Base-by-base conservation (phyloP, 768 basidiomycete genomes). In the Psilocybe azurescens region DNA sequence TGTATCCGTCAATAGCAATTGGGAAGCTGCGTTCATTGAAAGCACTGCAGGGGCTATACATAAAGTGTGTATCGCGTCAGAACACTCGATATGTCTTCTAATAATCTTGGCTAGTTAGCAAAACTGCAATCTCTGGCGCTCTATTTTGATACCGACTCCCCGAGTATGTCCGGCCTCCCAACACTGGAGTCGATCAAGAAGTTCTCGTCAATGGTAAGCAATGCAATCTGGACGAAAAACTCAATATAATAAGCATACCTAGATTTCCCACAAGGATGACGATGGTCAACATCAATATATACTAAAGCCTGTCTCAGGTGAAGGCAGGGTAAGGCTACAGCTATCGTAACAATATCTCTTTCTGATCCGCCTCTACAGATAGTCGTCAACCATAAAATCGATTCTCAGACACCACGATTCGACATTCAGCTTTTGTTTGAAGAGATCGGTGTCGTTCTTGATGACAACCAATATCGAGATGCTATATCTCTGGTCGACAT, bases 71-170 rank as follows among this genome's bases (percentile, higher is more conserved):
- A 32, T 30, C 5, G 44, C 36, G n/a, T 10, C 9, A 9, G n/a
- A 20, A 14, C 18, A n/a, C 33, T 29, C 24, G 14, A 20, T n/a
- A 9, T 20, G 14, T 5, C 20, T 18, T 30, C 28, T 67, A 32
- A 68, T 50, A 14, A 46, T 59, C 20, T 55, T 50, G n/a, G 36
- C 20, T 65, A 96, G 94, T 80, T 99, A 38, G 93, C 93, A 28
- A 91, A 89, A 63, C 77, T 99, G 39, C 83, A 90, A 73, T 97
- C 93, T 3, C 80, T 99, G 55, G 91, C 95, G 1, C 75, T 95
- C 2, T 99, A 99, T 73, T 98, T 98, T 68, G 93, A 99, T 73
- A 98, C 97, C 0, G 96, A 99, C 72, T 86, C 92, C 3, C 76
- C 80, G 16, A 93, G 89, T 67, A 86, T 99, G 77, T 86, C 89